Conservation (phyloP, 176 grass and related monocot genomes). For the Melocanna baccifera region DNA sequence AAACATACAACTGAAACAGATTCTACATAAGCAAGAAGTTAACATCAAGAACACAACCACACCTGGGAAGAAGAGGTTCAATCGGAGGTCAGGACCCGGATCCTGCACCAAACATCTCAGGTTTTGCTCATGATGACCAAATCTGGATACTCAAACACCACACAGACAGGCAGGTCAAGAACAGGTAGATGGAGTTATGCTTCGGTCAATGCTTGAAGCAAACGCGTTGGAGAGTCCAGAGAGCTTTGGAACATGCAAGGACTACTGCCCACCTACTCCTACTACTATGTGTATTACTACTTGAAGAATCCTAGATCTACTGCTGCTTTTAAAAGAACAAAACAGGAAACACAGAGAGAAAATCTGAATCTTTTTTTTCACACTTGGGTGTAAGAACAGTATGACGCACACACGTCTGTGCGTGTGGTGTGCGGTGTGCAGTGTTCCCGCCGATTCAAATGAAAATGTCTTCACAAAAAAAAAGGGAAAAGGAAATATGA, state of each 20-base stretch:
- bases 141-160: conserved; percentile 26
- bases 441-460: neutral
- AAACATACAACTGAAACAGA: neutral
- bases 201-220: conserved; percentile 46
- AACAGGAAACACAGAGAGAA: neutral
- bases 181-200: conserved; percentile 29
- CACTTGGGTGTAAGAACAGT: conserved; percentile 21
- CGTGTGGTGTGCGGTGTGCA: neutral
- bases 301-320: conserved; percentile 51
- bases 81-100: neutral
- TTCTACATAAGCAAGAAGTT: conserved; percentile 7
- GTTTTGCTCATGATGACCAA: neutral
- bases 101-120: conserved; percentile 6
- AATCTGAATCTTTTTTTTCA: conserved; percentile 31
- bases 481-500: neutral
- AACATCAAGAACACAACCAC: conserved; percentile 11
- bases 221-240: neutral
- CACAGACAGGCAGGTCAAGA: conserved; percentile 16
- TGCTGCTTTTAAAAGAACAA: neutral
- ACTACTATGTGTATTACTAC: conserved; percentile 14
- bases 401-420: too few relatives aligned
- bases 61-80: conserved; percentile 23
- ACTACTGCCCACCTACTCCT: conserved; percentile 36
- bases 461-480: neutral
- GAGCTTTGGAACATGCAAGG: conserved; percentile 42